Base-by-base conservation (phyloP, 306 rosid species). In the barrel medic (Medicago truncatula) region DNA sequence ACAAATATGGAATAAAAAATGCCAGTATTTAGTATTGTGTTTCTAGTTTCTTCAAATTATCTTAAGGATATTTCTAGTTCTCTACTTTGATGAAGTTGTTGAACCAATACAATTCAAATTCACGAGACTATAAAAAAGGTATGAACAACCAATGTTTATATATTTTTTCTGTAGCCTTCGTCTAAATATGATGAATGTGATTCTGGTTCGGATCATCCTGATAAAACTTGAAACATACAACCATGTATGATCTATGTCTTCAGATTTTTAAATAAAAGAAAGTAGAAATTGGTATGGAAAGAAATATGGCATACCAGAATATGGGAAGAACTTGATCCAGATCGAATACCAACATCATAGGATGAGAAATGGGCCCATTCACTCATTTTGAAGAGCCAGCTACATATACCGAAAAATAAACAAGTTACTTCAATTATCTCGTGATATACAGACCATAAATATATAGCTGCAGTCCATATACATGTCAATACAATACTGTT, bases 311-410 rank as follows among this genome's bases (percentile, higher is more conserved):
- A 81, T 83, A 90, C 98, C 92, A 95, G 79, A 79, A 95, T 92
- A 87, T 90, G 90, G 77, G 97, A 84, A 80, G 97, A 91, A 84
- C 92, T 87, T 67, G 98, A 89, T 76, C 98, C 98, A 52, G 97
- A 87, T 72, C 90, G 88, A 73, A 95, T 79, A 70, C 98, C 98
- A 84, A 95, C 86, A 59, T 89, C 97, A 70, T 95, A 95, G 44
- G 98, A 86, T 10, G 96, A 85, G 85, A 90, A 73, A 85, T 95
- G 89, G 67, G 96, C 97, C 97, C 98, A 95, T 76, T 95, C 98
- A 81, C 97, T 95, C 78, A 95, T 78, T 84, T 95, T 92, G 85
- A 95, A 90, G 81, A 95, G 77, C 98, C 98, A 95, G 80, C 98
- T 95, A 80, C 36, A 85, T 17, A 73, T 67, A 54, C 34, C 64